Base-by-base conservation (phyloP, 1,284 basidiomycete genomes). In the Mycosarcoma maydis region DNA sequence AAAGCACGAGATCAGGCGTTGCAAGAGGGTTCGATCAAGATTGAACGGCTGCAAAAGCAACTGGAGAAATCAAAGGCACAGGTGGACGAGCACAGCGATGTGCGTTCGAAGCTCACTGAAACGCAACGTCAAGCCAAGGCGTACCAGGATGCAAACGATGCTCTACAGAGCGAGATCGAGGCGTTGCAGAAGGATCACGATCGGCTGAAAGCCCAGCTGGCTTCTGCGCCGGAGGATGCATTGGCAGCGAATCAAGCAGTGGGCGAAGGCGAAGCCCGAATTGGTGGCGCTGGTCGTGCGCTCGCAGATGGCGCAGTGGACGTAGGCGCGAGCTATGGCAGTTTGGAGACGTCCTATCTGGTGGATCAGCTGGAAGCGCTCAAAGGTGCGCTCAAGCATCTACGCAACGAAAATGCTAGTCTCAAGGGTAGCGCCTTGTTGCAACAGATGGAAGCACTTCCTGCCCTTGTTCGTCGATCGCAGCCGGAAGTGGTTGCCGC, bases 111-210 rank as follows among this genome's bases (percentile, higher is more conserved):
- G 73, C 85, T 98, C 1, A 83, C 85, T 26, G 93, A 93, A 81
- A 87, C 88, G 8, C 88, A 88, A 80, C 91, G 91, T 80, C 91
- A 94, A 77, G 92, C 95, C 82, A 87, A 89, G 65, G 89, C 90
- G 23, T 92, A 94, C 72, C 90, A 93, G 79, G 93, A 95, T 70
- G 92, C 92, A 1, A 91, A 97, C 84, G 93, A 94, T 72, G 91
- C 92, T 75, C 83, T 98, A 20, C 94, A 96, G 79, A 87, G 88
- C 4, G 95, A 98, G 76, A 83, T 95, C 65, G 93, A 97, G 80
- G 82, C 85, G 8, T 84, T 96, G 57, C 92, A 94, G 82, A 88
- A 91, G 79, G 92, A 96, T 73, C 92, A 93, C 80, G 87, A 86
- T 4, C 91, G 89, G 78, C 84, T 98, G 67, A 92, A 92, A 83